Evolutionary conservation across 129 eudicot genomes (phyloP).

Genomic region (Lactuca saligna): DNA sequence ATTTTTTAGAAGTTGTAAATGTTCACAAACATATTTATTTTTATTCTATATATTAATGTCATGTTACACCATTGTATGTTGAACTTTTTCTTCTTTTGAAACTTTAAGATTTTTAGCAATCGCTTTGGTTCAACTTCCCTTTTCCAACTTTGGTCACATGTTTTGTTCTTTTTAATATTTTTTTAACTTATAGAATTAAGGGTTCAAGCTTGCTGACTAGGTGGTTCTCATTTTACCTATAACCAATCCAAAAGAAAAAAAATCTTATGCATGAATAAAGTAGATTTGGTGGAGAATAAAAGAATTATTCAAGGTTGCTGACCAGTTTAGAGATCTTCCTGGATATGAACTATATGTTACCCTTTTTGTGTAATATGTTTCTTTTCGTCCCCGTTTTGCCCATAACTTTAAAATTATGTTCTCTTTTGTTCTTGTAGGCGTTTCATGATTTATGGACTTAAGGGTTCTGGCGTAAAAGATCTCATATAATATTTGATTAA

Average conservation of each 20-base stretch:
- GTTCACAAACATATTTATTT: no score
- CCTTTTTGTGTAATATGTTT: neutral
- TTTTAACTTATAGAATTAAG: no score
- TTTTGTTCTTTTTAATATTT: no score
- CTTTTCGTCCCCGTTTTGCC: neutral
- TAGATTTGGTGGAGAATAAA: constrained; percentile 82
- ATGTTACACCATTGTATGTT: no score
- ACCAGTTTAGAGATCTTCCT: constrained; percentile 67
- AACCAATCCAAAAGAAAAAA: constrained; percentile 60
- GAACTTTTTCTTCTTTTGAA: no score
- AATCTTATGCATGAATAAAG: constrained; percentile 83
- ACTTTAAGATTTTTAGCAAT: no score
- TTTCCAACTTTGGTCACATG: no score
- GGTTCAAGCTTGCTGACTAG: no score
- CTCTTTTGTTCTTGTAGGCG: constrained; percentile 36
- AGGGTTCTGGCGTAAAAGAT: constrained; percentile 92
- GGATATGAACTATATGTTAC: constrained; percentile 67
- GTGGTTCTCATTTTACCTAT: no score
- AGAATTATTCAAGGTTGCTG: constrained; percentile 64
- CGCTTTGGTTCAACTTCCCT: no score
- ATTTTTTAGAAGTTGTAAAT: no score
- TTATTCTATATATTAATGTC: no score
- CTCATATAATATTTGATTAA: constrained; percentile 62
- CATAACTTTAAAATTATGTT: neutral
- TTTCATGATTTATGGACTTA: constrained; percentile 85